These are phyloP conservation scores for Microsporum ferrugineum DNA, from an alignment of 2,329 filamentous ascomycete genomes.

Conservation along the genomic window DNA sequence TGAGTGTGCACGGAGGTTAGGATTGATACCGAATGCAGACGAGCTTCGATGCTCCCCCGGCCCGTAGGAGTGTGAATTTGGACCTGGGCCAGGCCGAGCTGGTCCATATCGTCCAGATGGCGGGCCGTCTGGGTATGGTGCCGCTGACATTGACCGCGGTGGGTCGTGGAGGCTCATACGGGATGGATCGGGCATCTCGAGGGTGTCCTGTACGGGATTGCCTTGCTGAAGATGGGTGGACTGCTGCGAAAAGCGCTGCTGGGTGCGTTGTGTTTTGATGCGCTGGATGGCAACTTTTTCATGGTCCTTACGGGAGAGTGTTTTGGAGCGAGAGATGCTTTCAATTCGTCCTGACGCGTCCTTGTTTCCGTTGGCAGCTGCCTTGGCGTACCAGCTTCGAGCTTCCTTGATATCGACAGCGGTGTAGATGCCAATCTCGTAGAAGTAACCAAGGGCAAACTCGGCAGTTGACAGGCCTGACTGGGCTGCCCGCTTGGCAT, in stretches of 20 bases:
- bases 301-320: slow-evolving; percentile 80
- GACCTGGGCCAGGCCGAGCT: slow-evolving; percentile 18
- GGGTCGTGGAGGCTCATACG: slow-evolving; percentile 29
- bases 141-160: slow-evolving; percentile 23
- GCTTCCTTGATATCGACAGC: slow-evolving; percentile 74
- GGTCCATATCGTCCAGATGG: slow-evolving; percentile 20
- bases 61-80: slow-evolving; percentile 19
- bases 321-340: slow-evolving; percentile 69
- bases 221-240: slow-evolving; percentile 22
- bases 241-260: slow-evolving; percentile 14
- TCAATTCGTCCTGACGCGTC: slow-evolving; percentile 76
- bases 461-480: slow-evolving; percentile 79
- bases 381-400: slow-evolving; percentile 78
- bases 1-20: slow-evolving; percentile 35
- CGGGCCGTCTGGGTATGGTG: slow-evolving; percentile 34
- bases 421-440: slow-evolving; percentile 90
- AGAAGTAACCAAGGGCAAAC: slow-evolving; percentile 94
- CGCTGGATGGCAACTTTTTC: slow-evolving; percentile 79
- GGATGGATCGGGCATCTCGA: slow-evolving; percentile 41
- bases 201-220: slow-evolving; percentile 31
- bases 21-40: slow-evolving; percentile 40
- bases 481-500: slow-evolving; percentile 74
- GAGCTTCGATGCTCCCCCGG: slow-evolving; percentile 31
- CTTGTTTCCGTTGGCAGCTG: slow-evolving; percentile 80
- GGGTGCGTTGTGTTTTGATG: slow-evolving; percentile 69